Base-by-base conservation (phyloP, 345 rosid genomes). In the Microthlaspi erraticum region DNA sequence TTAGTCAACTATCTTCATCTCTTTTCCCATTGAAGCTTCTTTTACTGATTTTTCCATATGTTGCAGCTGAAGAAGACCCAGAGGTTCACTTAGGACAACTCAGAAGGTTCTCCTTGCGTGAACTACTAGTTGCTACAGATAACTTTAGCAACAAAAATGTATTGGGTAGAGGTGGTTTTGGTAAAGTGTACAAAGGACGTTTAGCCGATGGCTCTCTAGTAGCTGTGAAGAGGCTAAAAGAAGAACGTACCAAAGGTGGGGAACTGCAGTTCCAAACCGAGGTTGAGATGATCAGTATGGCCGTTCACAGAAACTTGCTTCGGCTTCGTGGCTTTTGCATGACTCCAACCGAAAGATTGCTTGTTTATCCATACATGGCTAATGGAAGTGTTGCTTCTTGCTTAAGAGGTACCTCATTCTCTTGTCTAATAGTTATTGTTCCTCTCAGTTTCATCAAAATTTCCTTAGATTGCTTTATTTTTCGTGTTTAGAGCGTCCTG, bases 301-400 rank as follows among this genome's bases (percentile, higher is more conserved):
- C 98, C 16, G 97, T 88, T 63, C 96, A 93, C 70, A 83, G 92
- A 63, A 90, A 93, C 76, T 77, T 93, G 74, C 91, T 93, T 73
- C 87, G 92, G 34, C 83, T 88, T 37, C 89, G 83, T 61, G 97
- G 98, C 39, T 93, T 93, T 84, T 93, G 97, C 83, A 90, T 93
- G 93, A 88, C 97, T 6, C 93, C 93, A 10, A 93, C 98, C 3
- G 98, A 93, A 72, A 83, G 98, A 64, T 74, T 93, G 70, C 89
- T 93, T 55, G 93, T 93, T 51, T 93, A 93, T 80, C 97, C 97
- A 20, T 93, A 10, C 60, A 93, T 93, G 97, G 77, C 26, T 75
- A 88, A 93, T 79, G 98, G 98, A 81, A 93, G 98, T 80, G 97
- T 88, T 6, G 96, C 97, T 71, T 93, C 98, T 33, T 90, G 98